A percentile compares a stretch with the other conserved stretches of the same genome.
phyloP scores from a whole-genome alignment of 306 rosid genomes.

The Cucurbita ficifolia region DNA sequence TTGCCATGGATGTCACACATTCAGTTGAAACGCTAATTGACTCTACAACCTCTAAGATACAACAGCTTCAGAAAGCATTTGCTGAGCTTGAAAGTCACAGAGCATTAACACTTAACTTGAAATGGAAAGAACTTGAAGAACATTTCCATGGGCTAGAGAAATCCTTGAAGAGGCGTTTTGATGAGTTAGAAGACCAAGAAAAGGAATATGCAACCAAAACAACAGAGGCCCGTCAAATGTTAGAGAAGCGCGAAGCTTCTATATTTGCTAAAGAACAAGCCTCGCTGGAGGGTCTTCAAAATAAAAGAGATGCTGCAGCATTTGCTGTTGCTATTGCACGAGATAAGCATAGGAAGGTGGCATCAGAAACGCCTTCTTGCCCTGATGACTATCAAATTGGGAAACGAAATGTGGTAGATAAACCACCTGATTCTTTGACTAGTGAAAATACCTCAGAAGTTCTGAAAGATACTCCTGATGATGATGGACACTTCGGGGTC shows the following conservation, averaged over 20 bases:
- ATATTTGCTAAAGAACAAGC: constrained; percentile 69
- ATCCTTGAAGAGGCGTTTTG: constrained; percentile 93
- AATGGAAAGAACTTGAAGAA: constrained; percentile 97
- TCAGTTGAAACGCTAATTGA: constrained; percentile 66
- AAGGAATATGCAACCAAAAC: constrained; percentile 71
- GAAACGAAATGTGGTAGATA: constrained; percentile 33
- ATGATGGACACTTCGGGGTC: constrained; percentile 26
- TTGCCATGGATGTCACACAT: constrained; percentile 60
- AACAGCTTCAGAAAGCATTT: constrained; percentile 93
- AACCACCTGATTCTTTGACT: constrained; percentile 35
- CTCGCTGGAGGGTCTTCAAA: constrained; percentile 62
- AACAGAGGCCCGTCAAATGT: constrained; percentile 39
- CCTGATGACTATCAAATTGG: constrained; percentile 25
- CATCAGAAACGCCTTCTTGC: constrained; percentile 29
- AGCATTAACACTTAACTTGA: constrained; percentile 72
- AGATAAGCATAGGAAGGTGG: constrained; percentile 65
- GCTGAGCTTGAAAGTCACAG: constrained; percentile 97
- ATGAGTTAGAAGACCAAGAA: constrained; percentile 92
- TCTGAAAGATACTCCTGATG: constrained; percentile 28
- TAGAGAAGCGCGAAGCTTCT: constrained; percentile 63
- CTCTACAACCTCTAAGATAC: constrained; percentile 80
- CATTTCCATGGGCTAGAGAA: constrained; percentile 95
- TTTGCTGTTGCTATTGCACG: constrained; percentile 53
- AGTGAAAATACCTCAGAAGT: constrained; percentile 31
- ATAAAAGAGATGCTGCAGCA: constrained; percentile 73